Evolutionary conservation across 2,329 filamentous ascomycete genomes (phyloP), one percentile per base, ranked within the genome.

Genomic region (Mycosphaerella sp.): DNA sequence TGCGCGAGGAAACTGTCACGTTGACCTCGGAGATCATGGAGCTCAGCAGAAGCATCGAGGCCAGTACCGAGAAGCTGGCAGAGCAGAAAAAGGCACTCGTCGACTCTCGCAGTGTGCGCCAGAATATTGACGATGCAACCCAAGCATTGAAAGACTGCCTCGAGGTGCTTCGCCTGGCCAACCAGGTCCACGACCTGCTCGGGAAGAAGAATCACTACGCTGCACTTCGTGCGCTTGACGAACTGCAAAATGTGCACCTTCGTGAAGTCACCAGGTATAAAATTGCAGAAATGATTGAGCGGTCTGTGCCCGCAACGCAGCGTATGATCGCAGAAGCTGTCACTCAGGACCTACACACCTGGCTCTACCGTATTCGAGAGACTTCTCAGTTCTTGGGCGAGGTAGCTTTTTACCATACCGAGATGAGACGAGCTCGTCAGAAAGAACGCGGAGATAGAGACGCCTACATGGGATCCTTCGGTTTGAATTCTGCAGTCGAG

Each of bases 371-470:
- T 17, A 95, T 98, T 57, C 84, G 93, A 62, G 93, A 98, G 69
- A 95, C 89, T 14, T 96, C 93, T 1, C 91, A 96, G 61, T 96
- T 95, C 57, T 73, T 98, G 6, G 93, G 93, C 4, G 93, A 98
- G 68, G 88, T 98, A 6, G 90, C 93, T 3, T 94, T 98, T 66
- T 97, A 94, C 65, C 89, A 97, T 65, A 98, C 93, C 0, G 87
- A 96, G 62, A 80, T 94, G 66, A 82, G 93, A 40, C 81, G 91
- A 57, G 81, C 82, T 18, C 80, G 91, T 44, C 89, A 95, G 64
- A 86, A 89, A 66, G 85, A 94, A 63, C 81, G 93, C 16, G 80
- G 86, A 7, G 86, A 95, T 58, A 78, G 82, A 16, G 83, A 89
- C 54, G 75, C 81, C 0, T 89, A 87, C 58, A 75, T 97, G 39